Conservation (phyloP, 345 rosid species). For the Boechera retrofracta region DNA sequence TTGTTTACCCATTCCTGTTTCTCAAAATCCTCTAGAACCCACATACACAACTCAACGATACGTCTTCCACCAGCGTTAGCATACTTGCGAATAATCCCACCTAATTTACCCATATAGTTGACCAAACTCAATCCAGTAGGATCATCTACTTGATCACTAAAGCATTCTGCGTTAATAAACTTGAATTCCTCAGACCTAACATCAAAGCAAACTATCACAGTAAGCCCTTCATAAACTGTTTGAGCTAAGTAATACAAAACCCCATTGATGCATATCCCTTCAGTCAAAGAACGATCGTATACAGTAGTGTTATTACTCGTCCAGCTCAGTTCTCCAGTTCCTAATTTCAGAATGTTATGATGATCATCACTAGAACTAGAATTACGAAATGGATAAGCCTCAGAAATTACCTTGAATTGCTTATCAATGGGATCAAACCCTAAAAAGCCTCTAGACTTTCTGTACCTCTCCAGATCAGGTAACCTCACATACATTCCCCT, state of each 20-base stretch:
- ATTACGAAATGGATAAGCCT: background rate
- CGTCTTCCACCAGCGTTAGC: background rate
- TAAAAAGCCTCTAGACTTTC: background rate
- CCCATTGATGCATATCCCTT: constrained; percentile 18
- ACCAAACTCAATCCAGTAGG: background rate
- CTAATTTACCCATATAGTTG: constrained; percentile 18
- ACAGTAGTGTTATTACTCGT: background rate
- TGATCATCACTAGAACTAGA: background rate
- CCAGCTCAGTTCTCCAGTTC: background rate
- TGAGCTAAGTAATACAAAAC: constrained; percentile 3
- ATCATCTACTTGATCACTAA: background rate
- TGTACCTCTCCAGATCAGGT: background rate
- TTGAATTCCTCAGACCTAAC: constrained; percentile 7
- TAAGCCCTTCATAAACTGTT: accelerated
- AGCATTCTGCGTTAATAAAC: background rate
- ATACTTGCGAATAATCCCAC: background rate
- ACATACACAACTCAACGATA: background rate
- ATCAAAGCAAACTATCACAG: background rate
- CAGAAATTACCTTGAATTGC: background rate
- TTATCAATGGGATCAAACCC: constrained; percentile 9
- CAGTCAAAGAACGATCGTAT: background rate
- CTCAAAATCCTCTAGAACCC: background rate
- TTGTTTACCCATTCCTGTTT: background rate
- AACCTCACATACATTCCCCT: background rate
- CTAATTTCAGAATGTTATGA: background rate